Base-by-base conservation (phyloP, 768 basidiomycete genomes). In the Suillus subluteus region DNA sequence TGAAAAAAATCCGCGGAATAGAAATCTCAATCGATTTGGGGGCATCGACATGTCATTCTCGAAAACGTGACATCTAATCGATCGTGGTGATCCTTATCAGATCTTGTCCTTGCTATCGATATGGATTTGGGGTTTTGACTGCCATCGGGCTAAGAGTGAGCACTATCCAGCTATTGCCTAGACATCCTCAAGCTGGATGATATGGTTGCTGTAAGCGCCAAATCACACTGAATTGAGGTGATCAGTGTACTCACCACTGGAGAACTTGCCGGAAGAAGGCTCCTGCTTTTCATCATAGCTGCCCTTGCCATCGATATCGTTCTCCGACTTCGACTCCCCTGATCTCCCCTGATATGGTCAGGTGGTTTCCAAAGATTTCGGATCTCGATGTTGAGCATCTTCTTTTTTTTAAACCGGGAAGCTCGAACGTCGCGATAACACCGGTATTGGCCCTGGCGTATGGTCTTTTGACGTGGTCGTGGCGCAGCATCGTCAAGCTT, bases 341-440 rank as follows among this genome's bases (percentile, higher is more conserved):
- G n/a, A n/a, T n/a, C n/a, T 89, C 83, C 9, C 86, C 87, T 2
- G 86, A 82, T 58, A 89, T 72, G 44, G 74, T 83, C 61, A 89
- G 82, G 2, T 79, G 75, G 64, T 83, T 82, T 66, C 44, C 83
- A 79, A 62, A 82, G 80, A 46, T 8, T 4, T 21, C 3, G 44
- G 7, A 87, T 69, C 64, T 88, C 86, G 68, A 89, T 81, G 56
- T 76, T 74, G 58, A 88, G 11, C 77, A 65, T 87, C 76, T n/a
- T n/a, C n/a, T n/a, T 41, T 41, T 59, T 88, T 65, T 78, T 76
- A 43, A 87, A 38, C n/a, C 87, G 0, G 88, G 87, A 7, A 89
- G 76, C 70, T 89, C 87, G 70, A 88, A 86, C 11, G 79, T 75
- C 52, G 87, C 87, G n/a, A 11, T n/a, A 48, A 23, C 6, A 4